phyloP scores from a whole-genome alignment of 257 asterid species.

The Schizonepeta tenuifolia region DNA sequence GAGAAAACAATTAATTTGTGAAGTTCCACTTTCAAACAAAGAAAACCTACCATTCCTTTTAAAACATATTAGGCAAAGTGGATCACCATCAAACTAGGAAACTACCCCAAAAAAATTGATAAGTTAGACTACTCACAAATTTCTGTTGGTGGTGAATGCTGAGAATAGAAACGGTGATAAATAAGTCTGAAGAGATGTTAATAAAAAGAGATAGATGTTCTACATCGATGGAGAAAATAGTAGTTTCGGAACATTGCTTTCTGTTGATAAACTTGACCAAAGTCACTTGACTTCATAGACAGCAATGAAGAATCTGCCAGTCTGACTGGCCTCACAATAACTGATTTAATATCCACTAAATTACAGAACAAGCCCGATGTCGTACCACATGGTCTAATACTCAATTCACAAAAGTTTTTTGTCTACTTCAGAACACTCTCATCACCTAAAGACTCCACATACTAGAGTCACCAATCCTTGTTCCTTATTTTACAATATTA shows the following conservation, averaged over 20 bases:
- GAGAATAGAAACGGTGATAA: not conserved
- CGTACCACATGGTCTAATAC: not conserved
- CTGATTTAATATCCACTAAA: slow-evolving; percentile 13
- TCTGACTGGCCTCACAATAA: not conserved
- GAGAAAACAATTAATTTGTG: slow-evolving; percentile 9
- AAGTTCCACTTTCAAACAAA: slow-evolving; percentile 1
- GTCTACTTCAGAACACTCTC: too few relatives aligned
- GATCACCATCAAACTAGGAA: not conserved
- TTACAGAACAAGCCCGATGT: not conserved
- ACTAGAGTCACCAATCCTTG: slow-evolving; percentile 4
- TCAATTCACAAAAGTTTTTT: slow-evolving; percentile 9
- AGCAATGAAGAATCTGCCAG: slow-evolving; percentile 15
- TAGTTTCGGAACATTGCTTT: not conserved
- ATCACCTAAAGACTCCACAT: not conserved
- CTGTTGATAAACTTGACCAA: not conserved
- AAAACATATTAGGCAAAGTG: not conserved
- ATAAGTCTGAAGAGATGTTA: not conserved
- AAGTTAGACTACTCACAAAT: not conserved
- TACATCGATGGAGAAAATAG: not conserved
- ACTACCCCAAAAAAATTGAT: not conserved
- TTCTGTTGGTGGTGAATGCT: not conserved
- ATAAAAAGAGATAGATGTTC: not conserved
- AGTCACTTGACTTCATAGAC: not conserved
- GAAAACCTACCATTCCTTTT: not conserved
- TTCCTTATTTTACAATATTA: not conserved